Conservation (phyloP, 202 grass and related monocot genomes). For the Sporobolus alterniflorus region DNA sequence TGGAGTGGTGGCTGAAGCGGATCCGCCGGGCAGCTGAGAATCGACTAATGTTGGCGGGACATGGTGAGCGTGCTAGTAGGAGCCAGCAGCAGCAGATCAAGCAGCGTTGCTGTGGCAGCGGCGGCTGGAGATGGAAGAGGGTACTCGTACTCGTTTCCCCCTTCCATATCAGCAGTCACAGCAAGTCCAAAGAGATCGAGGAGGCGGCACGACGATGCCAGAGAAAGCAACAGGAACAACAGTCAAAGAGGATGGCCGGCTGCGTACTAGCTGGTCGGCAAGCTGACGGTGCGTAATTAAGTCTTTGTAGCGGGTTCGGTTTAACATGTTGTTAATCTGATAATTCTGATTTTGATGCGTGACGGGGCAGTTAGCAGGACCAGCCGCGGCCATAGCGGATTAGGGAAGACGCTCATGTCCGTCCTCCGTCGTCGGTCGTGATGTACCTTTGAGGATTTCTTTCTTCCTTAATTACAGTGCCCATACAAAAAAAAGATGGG, state of each 20-base stretch:
- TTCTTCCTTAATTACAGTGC: not conserved
- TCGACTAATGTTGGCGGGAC: not conserved
- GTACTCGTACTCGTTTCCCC: conserved; percentile 25
- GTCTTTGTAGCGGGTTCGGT: no score
- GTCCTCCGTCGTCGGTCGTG: not conserved
- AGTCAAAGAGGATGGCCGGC: conserved; percentile 25
- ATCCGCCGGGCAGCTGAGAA: not conserved
- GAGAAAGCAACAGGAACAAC: not conserved
- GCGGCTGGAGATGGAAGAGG: conserved; percentile 51
- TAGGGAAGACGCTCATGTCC: conserved; percentile 28
- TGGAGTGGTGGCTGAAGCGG: not conserved
- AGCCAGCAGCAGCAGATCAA: conserved; percentile 29
- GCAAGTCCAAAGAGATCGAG: not conserved
- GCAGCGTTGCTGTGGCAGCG: conserved; percentile 28
- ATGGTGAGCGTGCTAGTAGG: not conserved
- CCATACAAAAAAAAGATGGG: no score
- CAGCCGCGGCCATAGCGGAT: not conserved
- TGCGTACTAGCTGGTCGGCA: conserved; percentile 24
- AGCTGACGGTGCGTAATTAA: not conserved
- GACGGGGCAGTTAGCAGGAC: not conserved
- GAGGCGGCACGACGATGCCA: not conserved
- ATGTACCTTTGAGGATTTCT: not conserved
- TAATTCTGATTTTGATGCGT: not conserved
- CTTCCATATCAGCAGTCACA: not conserved
- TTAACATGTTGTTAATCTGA: no score